Conservation (phyloP, 129 eudicot species). For the Flaveria ramosissima region DNA sequence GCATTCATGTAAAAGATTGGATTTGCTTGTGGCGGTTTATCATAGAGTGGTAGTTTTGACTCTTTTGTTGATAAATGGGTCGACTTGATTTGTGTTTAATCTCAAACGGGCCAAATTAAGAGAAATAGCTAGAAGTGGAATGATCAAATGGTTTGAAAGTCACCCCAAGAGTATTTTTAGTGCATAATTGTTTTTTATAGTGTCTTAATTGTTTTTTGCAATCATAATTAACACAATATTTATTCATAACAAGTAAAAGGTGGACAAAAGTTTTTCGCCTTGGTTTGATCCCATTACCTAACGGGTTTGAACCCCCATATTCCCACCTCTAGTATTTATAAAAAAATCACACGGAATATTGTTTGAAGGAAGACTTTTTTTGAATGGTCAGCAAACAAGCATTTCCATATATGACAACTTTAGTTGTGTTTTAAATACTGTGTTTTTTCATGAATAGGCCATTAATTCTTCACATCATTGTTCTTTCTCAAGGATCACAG, state of each 20-base stretch:
- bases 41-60: not conserved
- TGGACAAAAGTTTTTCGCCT: not conserved
- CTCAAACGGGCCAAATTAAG: not conserved
- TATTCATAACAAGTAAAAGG: not conserved
- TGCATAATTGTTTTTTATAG: too few relatives aligned
- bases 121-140: constrained; percentile 3
- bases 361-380: constrained; percentile 10
- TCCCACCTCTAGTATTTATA: not conserved
- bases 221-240: not conserved
- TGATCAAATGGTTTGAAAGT: constrained; percentile 4
- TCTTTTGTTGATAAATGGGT: not conserved
- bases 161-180: not conserved
- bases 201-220: not conserved
- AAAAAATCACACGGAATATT: not conserved
- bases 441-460: not conserved
- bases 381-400: constrained; percentile 10
- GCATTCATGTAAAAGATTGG: constrained; percentile 2
- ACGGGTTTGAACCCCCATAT: not conserved
- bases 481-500: constrained; percentile 32
- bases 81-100: not conserved
- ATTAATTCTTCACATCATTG: constrained; percentile 18
- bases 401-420: constrained; percentile 16
- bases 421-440: not conserved
- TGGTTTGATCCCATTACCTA: not conserved
- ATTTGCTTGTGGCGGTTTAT: constrained; percentile 2